Evolutionary conservation across 225 moss, liverwort and hornwort species (phyloP).

Genomic region (Asterella californica): DNA sequence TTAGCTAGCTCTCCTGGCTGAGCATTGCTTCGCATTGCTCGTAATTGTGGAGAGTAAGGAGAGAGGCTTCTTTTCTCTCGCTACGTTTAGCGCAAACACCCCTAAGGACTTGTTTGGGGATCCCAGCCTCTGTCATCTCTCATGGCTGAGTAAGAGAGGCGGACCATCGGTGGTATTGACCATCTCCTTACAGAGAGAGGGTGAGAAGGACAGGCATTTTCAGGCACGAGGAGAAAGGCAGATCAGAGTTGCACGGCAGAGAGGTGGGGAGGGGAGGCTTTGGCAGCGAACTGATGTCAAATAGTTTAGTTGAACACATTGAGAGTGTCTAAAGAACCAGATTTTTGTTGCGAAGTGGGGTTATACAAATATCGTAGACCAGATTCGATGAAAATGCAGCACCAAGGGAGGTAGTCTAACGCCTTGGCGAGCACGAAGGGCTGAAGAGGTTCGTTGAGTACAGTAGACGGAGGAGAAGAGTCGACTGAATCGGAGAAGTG

Average conservation of each 20-base stretch:
- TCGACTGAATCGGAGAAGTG: not conserved
- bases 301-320: not conserved
- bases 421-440: not conserved
- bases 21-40: not conserved
- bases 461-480: not conserved
- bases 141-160: constrained; percentile 2
- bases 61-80: not conserved
- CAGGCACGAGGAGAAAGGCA: not conserved
- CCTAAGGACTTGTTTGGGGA: not conserved
- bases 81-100: not conserved
- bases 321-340: not conserved
- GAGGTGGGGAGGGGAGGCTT: not conserved
- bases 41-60: not conserved
- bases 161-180: not conserved
- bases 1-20: not conserved
- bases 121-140: not conserved
- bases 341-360: not conserved
- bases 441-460: not conserved
- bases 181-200: not conserved
- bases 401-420: not conserved
- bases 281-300: not conserved
- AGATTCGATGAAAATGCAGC: not conserved
- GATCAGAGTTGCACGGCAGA: not conserved
- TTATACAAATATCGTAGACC: not conserved
- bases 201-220: not conserved